phyloP scores from a whole-genome alignment of 2,329 filamentous ascomycete genomes.

The Domatiomyces catenatus region DNA sequence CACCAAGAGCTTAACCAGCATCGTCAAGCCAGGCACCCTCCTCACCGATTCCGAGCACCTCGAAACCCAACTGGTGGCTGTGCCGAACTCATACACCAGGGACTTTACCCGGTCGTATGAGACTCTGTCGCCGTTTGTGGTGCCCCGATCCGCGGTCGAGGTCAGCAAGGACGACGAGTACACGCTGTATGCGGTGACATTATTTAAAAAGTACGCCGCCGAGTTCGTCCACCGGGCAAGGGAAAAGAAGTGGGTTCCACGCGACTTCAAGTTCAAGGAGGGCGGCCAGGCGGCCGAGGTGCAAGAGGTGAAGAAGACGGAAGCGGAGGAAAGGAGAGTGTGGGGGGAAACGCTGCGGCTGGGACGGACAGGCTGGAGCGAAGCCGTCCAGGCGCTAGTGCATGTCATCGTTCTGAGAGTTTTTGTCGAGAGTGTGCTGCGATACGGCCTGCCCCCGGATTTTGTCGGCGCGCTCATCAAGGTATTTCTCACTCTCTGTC shows the following conservation, averaged over 20 bases:
- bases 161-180: constrained; percentile 83
- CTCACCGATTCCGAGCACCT: constrained; percentile 67
- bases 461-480: constrained; percentile 74
- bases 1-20: constrained; percentile 80
- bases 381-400: constrained; percentile 90
- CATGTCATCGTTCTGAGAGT: constrained; percentile 82
- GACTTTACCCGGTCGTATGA: constrained; percentile 87
- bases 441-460: constrained; percentile 81
- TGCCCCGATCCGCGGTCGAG: constrained; percentile 69
- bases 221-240: constrained; percentile 88
- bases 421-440: constrained; percentile 94
- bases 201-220: constrained; percentile 76
- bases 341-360: constrained; percentile 84
- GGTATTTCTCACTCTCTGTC: too few species aligned
- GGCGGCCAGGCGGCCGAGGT: constrained; percentile 81
- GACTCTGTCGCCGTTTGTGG: constrained; percentile 75
- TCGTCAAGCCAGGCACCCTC: constrained; percentile 66
- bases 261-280: constrained; percentile 85
- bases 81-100: constrained; percentile 64
- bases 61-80: constrained; percentile 83
- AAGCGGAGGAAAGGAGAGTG: constrained; percentile 74
- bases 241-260: constrained; percentile 85
- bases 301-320: constrained; percentile 66
- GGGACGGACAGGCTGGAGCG: constrained; percentile 83
- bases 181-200: constrained; percentile 70